These are phyloP conservation scores for Capsicum rhomboideum DNA, from an alignment of 257 asterid species.

Conservation along the genomic window DNA sequence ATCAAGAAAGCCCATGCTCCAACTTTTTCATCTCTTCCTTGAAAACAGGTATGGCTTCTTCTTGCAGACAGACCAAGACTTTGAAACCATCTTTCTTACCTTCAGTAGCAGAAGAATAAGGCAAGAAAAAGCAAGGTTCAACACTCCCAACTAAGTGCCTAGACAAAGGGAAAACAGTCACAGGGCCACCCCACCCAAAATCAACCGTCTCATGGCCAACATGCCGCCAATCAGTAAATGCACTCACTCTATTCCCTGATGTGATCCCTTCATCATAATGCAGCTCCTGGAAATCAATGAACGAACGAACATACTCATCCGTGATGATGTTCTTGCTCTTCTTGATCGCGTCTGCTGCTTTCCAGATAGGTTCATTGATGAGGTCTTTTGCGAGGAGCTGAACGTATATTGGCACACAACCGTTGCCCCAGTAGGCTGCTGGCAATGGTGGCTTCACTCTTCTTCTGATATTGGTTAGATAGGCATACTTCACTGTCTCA, in stretches of 20 bases:
- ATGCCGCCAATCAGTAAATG: constrained; percentile 93
- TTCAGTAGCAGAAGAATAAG: constrained; percentile 23
- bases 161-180: constrained; percentile 64
- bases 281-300: constrained; percentile 64
- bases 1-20: not conserved
- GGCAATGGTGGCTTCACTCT: constrained; percentile 55
- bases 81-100: constrained; percentile 48
- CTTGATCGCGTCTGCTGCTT: constrained; percentile 48
- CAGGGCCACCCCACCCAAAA: constrained; percentile 89
- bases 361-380: constrained; percentile 49
- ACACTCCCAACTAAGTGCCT: constrained; percentile 56
- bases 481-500: constrained; percentile 68
- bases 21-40: constrained; percentile 42
- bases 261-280: constrained; percentile 57
- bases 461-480: constrained; percentile 55
- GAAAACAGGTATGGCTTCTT: constrained; percentile 33
- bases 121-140: constrained; percentile 73
- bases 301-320: constrained; percentile 49
- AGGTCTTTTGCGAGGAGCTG: constrained; percentile 50
- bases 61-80: constrained; percentile 62
- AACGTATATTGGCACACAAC: constrained; percentile 78
- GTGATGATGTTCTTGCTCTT: constrained; percentile 54
- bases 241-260: constrained; percentile 63
- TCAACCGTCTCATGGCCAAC: constrained; percentile 77
- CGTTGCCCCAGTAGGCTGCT: constrained; percentile 78